Evolutionary conservation across 805 yeast species (phyloP).

Genomic region (Nematodospora valgi): DNA sequence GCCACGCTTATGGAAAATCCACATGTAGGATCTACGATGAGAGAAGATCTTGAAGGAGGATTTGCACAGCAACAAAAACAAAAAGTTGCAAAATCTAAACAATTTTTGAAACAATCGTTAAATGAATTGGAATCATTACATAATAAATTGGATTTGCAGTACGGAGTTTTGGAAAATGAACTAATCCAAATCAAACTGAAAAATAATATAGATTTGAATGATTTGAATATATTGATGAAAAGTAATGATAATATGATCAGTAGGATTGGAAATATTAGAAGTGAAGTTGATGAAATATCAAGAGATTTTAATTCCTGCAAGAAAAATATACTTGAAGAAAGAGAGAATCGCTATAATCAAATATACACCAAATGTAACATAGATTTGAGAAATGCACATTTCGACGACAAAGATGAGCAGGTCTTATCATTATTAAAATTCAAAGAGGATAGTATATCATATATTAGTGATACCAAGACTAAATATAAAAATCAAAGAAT

Average conservation of each 20-base stretch:
- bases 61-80: neutral
- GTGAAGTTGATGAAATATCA: slow-evolving; percentile 2
- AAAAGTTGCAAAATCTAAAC: neutral
- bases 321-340: too few relatives aligned
- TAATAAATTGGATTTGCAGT: slow-evolving; percentile 5
- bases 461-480: neutral
- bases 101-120: slow-evolving; percentile 4
- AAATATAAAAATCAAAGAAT: neutral
- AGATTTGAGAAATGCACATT: neutral
- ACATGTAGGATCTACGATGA: neutral
- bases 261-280: slow-evolving; percentile 3
- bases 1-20: slow-evolving; percentile 12
- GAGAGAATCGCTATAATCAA: too few relatives aligned
- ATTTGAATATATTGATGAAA: neutral
- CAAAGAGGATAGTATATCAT: neutral
- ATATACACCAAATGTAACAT: neutral
- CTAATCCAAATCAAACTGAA: slow-evolving; percentile 4
- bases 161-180: slow-evolving; percentile 1
- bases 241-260: slow-evolving; percentile 7
- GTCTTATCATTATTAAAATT: neutral
- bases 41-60: too few relatives aligned
- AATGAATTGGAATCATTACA: slow-evolving; percentile 11
- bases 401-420: neutral
- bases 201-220: slow-evolving; percentile 4
- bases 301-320: slow-evolving; percentile 4